These are phyloP conservation scores for Centella asiatica DNA, from an alignment of 129 eudicot genomes.

Conservation along the genomic window DNA sequence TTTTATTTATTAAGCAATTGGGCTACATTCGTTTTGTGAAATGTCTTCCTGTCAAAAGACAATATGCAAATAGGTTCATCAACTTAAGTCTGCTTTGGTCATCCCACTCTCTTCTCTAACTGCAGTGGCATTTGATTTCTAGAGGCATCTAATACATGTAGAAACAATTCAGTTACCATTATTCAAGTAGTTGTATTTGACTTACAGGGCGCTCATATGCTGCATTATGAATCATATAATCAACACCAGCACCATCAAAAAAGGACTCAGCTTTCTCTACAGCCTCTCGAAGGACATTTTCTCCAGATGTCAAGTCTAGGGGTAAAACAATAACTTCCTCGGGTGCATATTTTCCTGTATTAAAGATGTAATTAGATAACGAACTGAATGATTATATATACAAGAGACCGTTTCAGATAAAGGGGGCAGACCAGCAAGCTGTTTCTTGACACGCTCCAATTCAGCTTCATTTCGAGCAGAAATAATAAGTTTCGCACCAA, in stretches of 20 bases:
- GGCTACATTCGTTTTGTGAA: no score
- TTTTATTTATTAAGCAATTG: no score
- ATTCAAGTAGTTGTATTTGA: not conserved
- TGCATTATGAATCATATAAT: conserved; percentile 91
- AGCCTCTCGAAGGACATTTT: conserved; percentile 49
- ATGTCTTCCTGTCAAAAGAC: no score
- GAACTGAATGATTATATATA: conserved; percentile 3
- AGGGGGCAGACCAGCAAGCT: conserved; percentile 49
- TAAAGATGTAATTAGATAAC: conserved; percentile 11
- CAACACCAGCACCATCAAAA: conserved; percentile 71
- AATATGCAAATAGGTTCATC: no score
- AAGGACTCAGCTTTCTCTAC: conserved; percentile 76
- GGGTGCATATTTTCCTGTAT: conserved; percentile 67
- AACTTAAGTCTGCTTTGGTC: not conserved
- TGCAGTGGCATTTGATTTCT: not conserved
- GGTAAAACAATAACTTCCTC: conserved; percentile 76
- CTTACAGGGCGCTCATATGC: conserved; percentile 95
- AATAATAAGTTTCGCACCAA: conserved; percentile 88
- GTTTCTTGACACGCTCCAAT: conserved; percentile 70
- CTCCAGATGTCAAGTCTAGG: conserved; percentile 81
- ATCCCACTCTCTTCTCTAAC: not conserved
- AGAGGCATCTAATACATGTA: not conserved
- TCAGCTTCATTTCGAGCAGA: conserved; percentile 88
- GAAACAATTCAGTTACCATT: not conserved
- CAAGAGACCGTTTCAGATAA: not conserved